These are phyloP conservation scores for Phaseolus coccineus DNA, from an alignment of 331 rosid species.

Conservation along the genomic window DNA sequence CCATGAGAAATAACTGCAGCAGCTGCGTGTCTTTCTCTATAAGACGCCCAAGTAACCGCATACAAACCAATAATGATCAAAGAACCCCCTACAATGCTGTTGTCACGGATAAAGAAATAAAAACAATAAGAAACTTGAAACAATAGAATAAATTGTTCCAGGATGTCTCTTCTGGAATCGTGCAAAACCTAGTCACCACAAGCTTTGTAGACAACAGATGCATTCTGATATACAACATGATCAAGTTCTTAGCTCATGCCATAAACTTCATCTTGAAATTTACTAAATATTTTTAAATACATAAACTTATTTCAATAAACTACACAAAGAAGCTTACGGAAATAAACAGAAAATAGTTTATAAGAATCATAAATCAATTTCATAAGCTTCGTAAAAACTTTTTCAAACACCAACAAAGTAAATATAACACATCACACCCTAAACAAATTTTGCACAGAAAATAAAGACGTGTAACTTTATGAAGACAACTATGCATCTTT, in stretches of 20 bases:
- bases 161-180: not conserved
- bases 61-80: constrained; percentile 84
- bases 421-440: too few species aligned
- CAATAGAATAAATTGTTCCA: not conserved
- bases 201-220: not conserved
- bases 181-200: not conserved
- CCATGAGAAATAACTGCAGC: constrained; percentile 56
- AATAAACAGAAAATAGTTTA: not conserved
- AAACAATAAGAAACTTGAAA: constrained; percentile 16
- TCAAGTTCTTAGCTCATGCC: not conserved
- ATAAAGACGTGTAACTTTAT: not conserved
- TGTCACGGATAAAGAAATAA: constrained; percentile 15
- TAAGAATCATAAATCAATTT: not conserved
- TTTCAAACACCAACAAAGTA: not conserved
- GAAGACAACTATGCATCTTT: not conserved
- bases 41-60: constrained; percentile 90
- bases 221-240: not conserved
- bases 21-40: constrained; percentile 72
- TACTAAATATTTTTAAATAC: too few species aligned
- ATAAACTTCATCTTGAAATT: not conserved
- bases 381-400: not conserved
- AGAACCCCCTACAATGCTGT: constrained; percentile 74
- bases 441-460: too few species aligned
- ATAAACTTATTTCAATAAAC: not conserved
- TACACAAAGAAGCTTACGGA: not conserved